Percentiles rank a stretch among this genome's conserved stretches.
Conservation (phyloP, 1,284 basidiomycete genomes). For the Puccinia novopanici region DNA sequence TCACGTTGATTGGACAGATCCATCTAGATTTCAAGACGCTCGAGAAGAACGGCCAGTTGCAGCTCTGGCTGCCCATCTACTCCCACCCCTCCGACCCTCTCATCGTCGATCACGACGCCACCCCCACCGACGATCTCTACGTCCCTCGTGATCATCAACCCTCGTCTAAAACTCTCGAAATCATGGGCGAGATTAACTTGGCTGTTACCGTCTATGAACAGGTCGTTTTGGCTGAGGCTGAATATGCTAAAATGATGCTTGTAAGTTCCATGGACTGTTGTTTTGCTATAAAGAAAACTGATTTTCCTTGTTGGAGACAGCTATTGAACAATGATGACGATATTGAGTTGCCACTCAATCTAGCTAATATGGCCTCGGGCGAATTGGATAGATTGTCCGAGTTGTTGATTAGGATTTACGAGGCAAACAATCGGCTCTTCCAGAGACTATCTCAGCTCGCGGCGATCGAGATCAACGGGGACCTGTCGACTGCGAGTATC, state of each 20-base stretch:
- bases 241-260: conserved; percentile 36
- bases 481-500: conserved; percentile 40
- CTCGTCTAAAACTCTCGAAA: background rate
- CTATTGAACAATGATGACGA: conserved; percentile 50
- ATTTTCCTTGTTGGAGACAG: too few species aligned
- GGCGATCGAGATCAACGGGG: conserved; percentile 54
- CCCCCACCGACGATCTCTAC: background rate
- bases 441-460: conserved; percentile 54
- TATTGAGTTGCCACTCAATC: conserved; percentile 62
- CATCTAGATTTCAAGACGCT: conserved; percentile 29
- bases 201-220: conserved; percentile 45
- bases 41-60: conserved; percentile 1
- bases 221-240: conserved; percentile 42
- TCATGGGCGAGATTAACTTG: conserved; percentile 41
- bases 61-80: conserved; percentile 42
- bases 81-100: background rate
- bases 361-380: conserved; percentile 67
- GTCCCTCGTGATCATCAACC: background rate
- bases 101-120: background rate
- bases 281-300: conserved; percentile 37
- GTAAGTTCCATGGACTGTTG: too few species aligned
- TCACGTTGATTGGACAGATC: conserved; percentile 25
- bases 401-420: conserved; percentile 65
- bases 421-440: conserved; percentile 62
- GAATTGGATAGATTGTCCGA: conserved; percentile 56